These are phyloP conservation scores for Adansonia digitata DNA, from an alignment of 345 rosid species.

Conservation along the genomic window DNA sequence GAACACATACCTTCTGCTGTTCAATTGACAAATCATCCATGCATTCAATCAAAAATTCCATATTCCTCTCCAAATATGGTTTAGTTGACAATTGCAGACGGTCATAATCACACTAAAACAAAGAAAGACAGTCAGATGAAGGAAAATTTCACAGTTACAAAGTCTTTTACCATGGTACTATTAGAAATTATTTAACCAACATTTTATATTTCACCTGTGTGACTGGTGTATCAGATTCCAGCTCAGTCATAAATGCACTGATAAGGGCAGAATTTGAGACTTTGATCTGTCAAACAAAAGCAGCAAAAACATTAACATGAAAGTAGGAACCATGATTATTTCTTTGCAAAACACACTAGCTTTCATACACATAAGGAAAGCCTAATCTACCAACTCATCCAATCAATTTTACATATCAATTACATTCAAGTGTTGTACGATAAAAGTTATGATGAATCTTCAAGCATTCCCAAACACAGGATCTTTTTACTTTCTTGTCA, in stretches of 20 bases:
- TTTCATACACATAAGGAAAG: not conserved
- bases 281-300: constrained; percentile 57
- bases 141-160: not conserved
- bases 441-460: not conserved
- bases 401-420: not conserved
- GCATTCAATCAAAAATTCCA: constrained; percentile 94
- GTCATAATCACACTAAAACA: constrained; percentile 80
- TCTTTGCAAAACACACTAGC: not conserved
- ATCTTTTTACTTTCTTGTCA: not conserved
- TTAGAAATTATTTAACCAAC: not conserved
- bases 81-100: constrained; percentile 76
- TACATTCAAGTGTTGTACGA: not conserved
- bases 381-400: not conserved
- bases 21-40: constrained; percentile 90
- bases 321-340: not conserved
- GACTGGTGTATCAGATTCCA: constrained; percentile 85
- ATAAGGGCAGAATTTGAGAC: constrained; percentile 96
- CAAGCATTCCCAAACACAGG: not conserved
- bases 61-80: constrained; percentile 81
- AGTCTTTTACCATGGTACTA: not conserved
- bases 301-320: not conserved
- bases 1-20: constrained; percentile 77
- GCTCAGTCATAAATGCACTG: constrained; percentile 93
- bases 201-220: constrained; percentile 55
- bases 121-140: not conserved